Base-by-base conservation (phyloP, 2,329 filamentous ascomycete species). In the Fusarium abutilonis region DNA sequence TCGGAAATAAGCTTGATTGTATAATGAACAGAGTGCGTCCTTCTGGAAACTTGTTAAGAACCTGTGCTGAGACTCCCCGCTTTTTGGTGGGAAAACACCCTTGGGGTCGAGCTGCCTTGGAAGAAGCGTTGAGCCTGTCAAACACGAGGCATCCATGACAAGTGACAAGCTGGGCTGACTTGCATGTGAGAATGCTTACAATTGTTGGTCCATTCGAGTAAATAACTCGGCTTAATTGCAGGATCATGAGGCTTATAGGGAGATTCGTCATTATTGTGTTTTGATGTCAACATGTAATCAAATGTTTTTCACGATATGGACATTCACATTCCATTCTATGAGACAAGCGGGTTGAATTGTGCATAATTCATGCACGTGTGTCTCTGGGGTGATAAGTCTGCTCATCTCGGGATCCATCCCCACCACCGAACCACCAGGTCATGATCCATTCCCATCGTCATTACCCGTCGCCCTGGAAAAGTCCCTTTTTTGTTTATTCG, bases 341-440 rank as follows among this genome's bases (percentile, higher is more conserved):
- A 58, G 56, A 64, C 52, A 62, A 23, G 15, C 49, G 21, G 11
- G 4, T n/a, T 34, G 19, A 48, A 31, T n/a, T 9, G 14, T 14
- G 40, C 36, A 62, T 21, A 64, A 62, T 35, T 50, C 45, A 51
- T 59, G 56, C 60, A 52, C 49, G 56, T 50, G 42, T 35, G 21
- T 23, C 21, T 23, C 21, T 23, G 21, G 21, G 21, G 21, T 23
- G 21, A 23, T 9, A 40, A 49, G 28, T 46, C 32, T 59, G 28
- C 47, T 63, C 68, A 69, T 69, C 64, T 70, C 67, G 60, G 62
- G 35, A 64, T 56, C 34, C 26, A 15, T 11, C 21, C 32, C 28
- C 29, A 65, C 42, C 40, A 56, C 51, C 56, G 43, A 64, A 51
- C 54, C 52, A 52, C 58, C 31, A 55, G 66, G 31, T 52, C 58